Base-by-base conservation (phyloP, 441 rosid species). In the Theobroma grandiflorum region DNA sequence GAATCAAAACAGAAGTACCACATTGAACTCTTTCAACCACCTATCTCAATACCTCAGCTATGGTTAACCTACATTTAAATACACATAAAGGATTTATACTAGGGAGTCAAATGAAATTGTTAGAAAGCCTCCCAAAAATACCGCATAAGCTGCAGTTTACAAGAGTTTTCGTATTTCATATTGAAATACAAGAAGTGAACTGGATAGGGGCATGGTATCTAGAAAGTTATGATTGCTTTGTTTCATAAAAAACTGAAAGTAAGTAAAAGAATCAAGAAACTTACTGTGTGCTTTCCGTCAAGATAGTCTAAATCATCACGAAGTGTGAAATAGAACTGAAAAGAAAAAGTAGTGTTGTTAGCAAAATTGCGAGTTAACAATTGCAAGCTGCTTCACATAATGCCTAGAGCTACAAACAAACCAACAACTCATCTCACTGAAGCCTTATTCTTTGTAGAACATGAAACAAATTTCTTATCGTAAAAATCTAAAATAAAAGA, bases 261-360 rank as follows among this genome's bases (percentile, higher is more conserved):
- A 65, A 40, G 69, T 5, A 52, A 11, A 72, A 42, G 49, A 57
- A 68, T 42, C 4, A 52, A 31, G 78, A 80, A 11, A 80, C 98
- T 93, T 84, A 95, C 99, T 2, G 99, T 94, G 86, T 94, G 98
- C 90, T 95, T 97, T 74, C 94, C 98, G 63, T 97, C 99, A 35
- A 97, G 99, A 84, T 95, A 97, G 85, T 94, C 99, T 37, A 97
- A 84, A 80, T 88, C 92, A 87, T 94, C 95, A 42, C 98, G 96
- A 86, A 97, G 80, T 52, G 99, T 94, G 77, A 95, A 81, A 80
- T 95, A 97, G 85, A 97, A 95, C 99, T 97, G 97, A 61, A 85
- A 84, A 78, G 35, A 63, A 16, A 26, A 49, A 31, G 52, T 40
- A 79, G 33, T 58, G 64, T 47, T 52, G 62, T 75, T 7, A 84